Evolutionary conservation across 345 rosid species (phyloP).

Genomic region (Lepidium aucheri): DNA sequence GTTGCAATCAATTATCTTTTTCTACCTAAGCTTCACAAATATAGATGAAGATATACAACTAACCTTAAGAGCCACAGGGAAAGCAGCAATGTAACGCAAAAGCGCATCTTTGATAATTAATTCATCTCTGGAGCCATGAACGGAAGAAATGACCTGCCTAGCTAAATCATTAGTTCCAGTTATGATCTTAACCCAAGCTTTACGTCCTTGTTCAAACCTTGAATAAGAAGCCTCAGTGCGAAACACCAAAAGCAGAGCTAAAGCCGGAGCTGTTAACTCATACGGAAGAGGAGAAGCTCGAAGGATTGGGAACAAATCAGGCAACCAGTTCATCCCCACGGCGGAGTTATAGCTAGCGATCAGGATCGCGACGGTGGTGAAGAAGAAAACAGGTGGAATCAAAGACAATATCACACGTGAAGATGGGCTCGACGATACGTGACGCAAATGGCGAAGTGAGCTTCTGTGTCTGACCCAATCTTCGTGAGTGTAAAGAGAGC

Average conservation of each 20-base stretch:
- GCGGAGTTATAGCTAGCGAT: conserved; percentile 71
- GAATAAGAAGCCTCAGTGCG: conserved; percentile 96
- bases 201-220: conserved; percentile 72
- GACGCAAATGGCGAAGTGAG: conserved; percentile 80
- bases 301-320: conserved; percentile 56
- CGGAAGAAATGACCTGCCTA: conserved; percentile 44
- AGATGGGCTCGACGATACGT: conserved; percentile 54
- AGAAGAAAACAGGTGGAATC: conserved; percentile 76
- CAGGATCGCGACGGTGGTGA: conserved; percentile 53
- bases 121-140: conserved; percentile 37
- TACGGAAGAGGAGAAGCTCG: conserved; percentile 80
- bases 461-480: conserved; percentile 83
- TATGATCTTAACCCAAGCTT: conserved; percentile 76
- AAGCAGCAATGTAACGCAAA: conserved; percentile 66
- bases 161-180: conserved; percentile 70
- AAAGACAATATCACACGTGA: conserved; percentile 82
- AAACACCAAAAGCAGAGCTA: conserved; percentile 84
- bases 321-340: conserved; percentile 48
- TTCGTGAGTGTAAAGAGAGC: conserved; percentile 72
- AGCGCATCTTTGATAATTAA: conserved; percentile 36
- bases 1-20: background rate
- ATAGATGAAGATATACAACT: background rate
- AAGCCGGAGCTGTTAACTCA: conserved; percentile 82
- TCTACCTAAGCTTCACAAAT: background rate
- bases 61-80: conserved; percentile 89